phyloP scores from a whole-genome alignment of 2,329 filamentous ascomycete genomes.

The Stagonosporopsis chrysanthemi region DNA sequence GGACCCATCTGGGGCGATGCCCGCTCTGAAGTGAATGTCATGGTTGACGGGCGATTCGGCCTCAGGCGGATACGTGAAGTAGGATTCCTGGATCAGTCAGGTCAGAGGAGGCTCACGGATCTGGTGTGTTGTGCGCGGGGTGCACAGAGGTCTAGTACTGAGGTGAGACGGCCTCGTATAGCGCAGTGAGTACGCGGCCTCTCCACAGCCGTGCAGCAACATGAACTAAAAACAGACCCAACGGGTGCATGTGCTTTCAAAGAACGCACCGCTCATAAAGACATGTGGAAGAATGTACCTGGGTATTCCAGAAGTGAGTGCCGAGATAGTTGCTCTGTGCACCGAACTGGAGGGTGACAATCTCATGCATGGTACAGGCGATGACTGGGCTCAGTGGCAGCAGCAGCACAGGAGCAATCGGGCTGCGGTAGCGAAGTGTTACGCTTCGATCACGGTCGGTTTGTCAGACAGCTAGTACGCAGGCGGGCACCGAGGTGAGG shows the following conservation, averaged over 20 bases:
- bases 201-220: conserved; percentile 19
- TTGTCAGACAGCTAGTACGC: background rate
- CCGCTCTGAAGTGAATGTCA: conserved; percentile 87
- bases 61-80: conserved; percentile 86
- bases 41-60: conserved; percentile 73
- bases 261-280: background rate
- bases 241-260: background rate
- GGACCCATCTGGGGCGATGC: conserved; percentile 79
- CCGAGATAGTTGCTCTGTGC: conserved; percentile 91
- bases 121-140: background rate
- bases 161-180: conserved; percentile 7
- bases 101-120: background rate
- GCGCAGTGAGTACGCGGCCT: conserved; percentile 29
- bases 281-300: conserved; percentile 60
- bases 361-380: conserved; percentile 77
- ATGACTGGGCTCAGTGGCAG: background rate
- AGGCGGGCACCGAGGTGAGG: conserved; percentile 6
- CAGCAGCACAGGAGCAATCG: background rate
- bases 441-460: background rate
- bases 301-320: conserved; percentile 97
- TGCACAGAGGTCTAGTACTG: background rate
- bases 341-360: conserved; percentile 91
- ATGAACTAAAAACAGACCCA: background rate
- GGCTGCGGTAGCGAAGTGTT: background rate
- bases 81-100: conserved; percentile 75